phyloP scores from a whole-genome alignment of 192 early-diverging fungal species.

The Coemansia sp. region DNA sequence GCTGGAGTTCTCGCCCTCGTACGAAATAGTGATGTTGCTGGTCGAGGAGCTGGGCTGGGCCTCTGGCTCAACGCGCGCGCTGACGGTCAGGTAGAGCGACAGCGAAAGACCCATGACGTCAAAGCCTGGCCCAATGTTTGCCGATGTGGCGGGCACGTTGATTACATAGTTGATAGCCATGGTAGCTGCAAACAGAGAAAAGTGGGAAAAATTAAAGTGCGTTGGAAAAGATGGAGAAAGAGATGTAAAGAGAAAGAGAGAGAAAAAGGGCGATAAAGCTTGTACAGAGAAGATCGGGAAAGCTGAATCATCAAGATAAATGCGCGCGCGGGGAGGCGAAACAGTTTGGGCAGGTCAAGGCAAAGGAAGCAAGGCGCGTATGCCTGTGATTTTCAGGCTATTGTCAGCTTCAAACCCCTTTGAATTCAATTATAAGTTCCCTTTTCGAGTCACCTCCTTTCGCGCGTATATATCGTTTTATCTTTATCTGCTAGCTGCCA shows the following conservation, averaged over 20 bases:
- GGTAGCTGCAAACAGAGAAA: background rate
- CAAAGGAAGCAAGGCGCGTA: no score
- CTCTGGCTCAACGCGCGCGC: constrained; percentile 38
- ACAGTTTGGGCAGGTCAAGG: no score
- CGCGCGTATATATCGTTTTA: no score
- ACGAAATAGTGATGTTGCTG: constrained; percentile 50
- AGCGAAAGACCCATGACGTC: constrained; percentile 91
- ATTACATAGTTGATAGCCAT: constrained; percentile 52
- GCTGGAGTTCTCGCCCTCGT: constrained; percentile 50
- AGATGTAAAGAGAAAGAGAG: background rate
- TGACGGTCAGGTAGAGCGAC: constrained; percentile 78
- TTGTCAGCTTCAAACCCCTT: no score
- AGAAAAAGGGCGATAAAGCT: background rate
- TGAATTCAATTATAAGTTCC: no score
- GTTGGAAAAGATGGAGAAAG: background rate
- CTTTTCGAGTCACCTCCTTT: no score
- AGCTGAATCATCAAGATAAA: background rate
- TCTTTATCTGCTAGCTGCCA: no score
- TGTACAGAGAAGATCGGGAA: background rate
- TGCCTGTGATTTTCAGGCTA: no score
- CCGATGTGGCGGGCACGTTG: constrained; percentile 89
- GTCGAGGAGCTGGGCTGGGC: background rate
- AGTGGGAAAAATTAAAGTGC: background rate
- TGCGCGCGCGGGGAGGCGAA: background rate
- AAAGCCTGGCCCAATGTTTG: constrained; percentile 98